These are phyloP conservation scores for Cladophialophora chaetospira DNA, from an alignment of 2,329 filamentous ascomycete genomes.

Conservation along the genomic window DNA sequence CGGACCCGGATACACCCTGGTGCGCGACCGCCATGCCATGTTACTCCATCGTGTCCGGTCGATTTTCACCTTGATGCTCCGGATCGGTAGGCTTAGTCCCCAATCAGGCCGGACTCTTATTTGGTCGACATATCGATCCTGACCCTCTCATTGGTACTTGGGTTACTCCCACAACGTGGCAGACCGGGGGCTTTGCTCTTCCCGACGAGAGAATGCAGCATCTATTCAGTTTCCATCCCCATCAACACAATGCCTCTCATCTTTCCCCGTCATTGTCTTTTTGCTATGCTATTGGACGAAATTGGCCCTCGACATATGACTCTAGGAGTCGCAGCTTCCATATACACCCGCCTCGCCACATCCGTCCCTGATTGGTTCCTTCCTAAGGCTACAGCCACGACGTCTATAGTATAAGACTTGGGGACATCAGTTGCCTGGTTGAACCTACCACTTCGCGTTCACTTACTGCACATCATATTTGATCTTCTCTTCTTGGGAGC, in stretches of 20 bases:
- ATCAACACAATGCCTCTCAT: conserved; percentile 18
- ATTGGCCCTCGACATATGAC: conserved; percentile 19
- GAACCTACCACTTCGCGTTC: conserved; percentile 20
- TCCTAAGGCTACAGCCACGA: conserved; percentile 27
- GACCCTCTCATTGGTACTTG: conserved; percentile 22
- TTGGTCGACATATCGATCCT: conserved; percentile 13
- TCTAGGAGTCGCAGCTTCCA: conserved; percentile 9
- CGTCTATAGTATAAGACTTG: conserved; percentile 24
- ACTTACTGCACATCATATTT: conserved; percentile 11
- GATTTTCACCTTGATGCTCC: neutral
- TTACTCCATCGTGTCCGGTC: neutral
- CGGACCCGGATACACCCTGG: conserved; percentile 31
- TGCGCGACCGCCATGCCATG: conserved; percentile 5
- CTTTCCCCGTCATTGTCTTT: conserved; percentile 9
- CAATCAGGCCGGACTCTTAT: conserved; percentile 22
- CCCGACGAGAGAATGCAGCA: conserved; percentile 7
- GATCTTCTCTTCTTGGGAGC: conserved; percentile 4
- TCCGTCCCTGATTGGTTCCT: conserved; percentile 22
- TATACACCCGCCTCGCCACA: conserved; percentile 14
- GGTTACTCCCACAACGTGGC: conserved; percentile 19
- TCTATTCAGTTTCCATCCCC: conserved; percentile 12
- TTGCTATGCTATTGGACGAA: conserved; percentile 18
- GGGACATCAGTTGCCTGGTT: conserved; percentile 18
- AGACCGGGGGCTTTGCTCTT: conserved; percentile 10
- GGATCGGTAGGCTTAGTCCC: conserved; percentile 18